Conservation (phyloP, 2,329 filamentous ascomycete species). For the Epichloe sp. region DNA sequence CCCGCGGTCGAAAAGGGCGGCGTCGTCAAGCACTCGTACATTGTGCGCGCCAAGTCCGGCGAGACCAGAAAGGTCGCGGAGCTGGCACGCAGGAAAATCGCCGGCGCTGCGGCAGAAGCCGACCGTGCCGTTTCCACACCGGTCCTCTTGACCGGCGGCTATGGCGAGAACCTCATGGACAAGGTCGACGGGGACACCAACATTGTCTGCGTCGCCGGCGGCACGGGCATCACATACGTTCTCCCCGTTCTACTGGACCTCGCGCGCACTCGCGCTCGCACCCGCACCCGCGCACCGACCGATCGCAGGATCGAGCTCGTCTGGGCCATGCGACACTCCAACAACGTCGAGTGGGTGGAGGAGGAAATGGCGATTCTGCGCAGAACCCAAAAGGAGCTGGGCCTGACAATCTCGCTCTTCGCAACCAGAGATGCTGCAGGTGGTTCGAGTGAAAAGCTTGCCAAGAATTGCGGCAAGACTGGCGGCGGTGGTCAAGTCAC, state of each 20-base stretch:
- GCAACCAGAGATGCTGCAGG: constrained; percentile 38
- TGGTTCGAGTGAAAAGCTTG: constrained; percentile 8
- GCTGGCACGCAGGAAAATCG: constrained; percentile 26
- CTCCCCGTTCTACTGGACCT: constrained; percentile 23
- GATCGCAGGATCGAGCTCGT: constrained; percentile 44
- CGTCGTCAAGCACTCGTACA: constrained; percentile 37
- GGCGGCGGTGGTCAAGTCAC: constrained; percentile 6
- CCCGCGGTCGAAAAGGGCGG: constrained; percentile 29
- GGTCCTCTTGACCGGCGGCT: constrained; percentile 50
- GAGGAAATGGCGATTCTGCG: constrained; percentile 40
- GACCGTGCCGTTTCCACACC: constrained; percentile 27
- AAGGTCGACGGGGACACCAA: constrained; percentile 27
- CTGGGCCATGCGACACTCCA: constrained; percentile 45
- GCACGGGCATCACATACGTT: constrained; percentile 28
- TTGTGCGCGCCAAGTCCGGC: constrained; percentile 43
- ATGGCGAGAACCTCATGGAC: constrained; percentile 39
- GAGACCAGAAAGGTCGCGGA: constrained; percentile 44
- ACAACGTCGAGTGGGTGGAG: constrained; percentile 44
- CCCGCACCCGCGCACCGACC: constrained; percentile 27
- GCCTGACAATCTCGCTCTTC: constrained; percentile 42
- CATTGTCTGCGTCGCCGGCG: constrained; percentile 26
- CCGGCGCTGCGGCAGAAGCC: constrained; percentile 7
- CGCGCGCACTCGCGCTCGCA: constrained; percentile 25
- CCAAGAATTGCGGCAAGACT: constrained; percentile 2
- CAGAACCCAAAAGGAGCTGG: constrained; percentile 20